Conservation (phyloP, 495 filamentous ascomycete species). For the Xylaria castorea region DNA sequence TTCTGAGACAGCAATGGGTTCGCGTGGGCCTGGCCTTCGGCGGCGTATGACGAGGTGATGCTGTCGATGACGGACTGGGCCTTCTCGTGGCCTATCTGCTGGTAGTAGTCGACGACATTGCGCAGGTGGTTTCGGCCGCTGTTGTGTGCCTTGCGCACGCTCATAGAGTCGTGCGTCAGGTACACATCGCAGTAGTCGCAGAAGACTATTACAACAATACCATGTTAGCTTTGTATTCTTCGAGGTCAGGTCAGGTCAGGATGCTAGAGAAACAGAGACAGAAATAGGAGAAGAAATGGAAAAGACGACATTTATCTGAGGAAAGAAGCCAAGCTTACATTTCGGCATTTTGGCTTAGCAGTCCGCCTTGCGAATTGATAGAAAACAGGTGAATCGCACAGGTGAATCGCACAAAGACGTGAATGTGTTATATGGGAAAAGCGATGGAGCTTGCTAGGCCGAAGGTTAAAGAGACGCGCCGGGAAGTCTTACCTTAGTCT, state of each 20-base stretch:
- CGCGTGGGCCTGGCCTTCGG: slow-evolving; percentile 83
- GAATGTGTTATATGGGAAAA: background rate
- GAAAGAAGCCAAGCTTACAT: slow-evolving; percentile 31
- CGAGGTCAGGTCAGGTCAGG: background rate
- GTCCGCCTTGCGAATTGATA: background rate
- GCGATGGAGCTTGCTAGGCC: background rate
- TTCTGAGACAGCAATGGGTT: slow-evolving; percentile 81
- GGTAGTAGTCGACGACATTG: slow-evolving; percentile 98
- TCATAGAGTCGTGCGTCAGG: slow-evolving; percentile 99
- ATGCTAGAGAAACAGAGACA: background rate
- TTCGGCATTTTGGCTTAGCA: slow-evolving; percentile 53
- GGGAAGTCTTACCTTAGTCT: background rate
- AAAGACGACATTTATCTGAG: slow-evolving; percentile 1
- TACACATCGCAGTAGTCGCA: slow-evolving; percentile 99
- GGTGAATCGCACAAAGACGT: background rate
- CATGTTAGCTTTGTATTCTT: slow-evolving; percentile 22
- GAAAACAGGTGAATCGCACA: background rate
- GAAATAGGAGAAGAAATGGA: background rate
- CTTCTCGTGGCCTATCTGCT: slow-evolving; percentile 98
- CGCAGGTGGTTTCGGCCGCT: slow-evolving; percentile 93
- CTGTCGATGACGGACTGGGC: slow-evolving; percentile 97
- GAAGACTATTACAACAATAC: slow-evolving; percentile 47
- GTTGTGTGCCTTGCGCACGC: slow-evolving; percentile 98
- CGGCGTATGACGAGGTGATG: slow-evolving; percentile 93
- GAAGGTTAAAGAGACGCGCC: background rate